Percentiles rank a stretch among this genome's conserved stretches.
Evolutionary conservation across 768 basidiomycete genomes (phyloP).

Genomic region (Coprinellus micaceus): DNA sequence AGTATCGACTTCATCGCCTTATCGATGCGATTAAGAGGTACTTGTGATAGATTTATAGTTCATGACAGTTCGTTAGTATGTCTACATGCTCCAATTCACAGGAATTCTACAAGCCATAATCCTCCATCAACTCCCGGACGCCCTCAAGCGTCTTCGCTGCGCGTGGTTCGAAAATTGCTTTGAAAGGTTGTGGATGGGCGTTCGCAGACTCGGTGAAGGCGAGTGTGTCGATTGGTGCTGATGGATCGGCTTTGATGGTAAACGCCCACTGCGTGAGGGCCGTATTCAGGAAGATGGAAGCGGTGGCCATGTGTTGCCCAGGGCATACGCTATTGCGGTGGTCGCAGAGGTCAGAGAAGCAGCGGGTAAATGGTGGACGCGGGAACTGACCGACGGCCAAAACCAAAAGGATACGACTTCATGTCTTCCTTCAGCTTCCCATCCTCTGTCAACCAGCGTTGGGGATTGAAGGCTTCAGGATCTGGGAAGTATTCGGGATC

Average conservation of each 20-base stretch:
- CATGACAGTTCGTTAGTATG: background rate
- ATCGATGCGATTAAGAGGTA: too few relatives aligned
- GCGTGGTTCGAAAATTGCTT: constrained; percentile 52
- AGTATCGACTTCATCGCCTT: too few relatives aligned
- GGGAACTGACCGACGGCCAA: constrained; percentile 40
- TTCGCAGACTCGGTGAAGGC: constrained; percentile 65
- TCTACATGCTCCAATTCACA: background rate
- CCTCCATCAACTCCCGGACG: constrained; percentile 37
- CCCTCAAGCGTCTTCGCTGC: constrained; percentile 28
- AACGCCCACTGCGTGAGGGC: constrained; percentile 67
- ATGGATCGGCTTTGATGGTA: constrained; percentile 47
- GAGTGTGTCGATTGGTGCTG: constrained; percentile 53
- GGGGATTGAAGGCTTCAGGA: constrained; percentile 56
- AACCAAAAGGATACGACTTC: constrained; percentile 53
- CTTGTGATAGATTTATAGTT: constrained; percentile 17
- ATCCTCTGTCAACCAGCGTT: constrained; percentile 48
- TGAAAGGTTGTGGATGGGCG: constrained; percentile 61
- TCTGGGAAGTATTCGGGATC: constrained; percentile 58
- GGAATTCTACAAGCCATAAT: constrained; percentile 29
- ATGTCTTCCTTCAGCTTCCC: constrained; percentile 50
- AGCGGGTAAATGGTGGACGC: background rate
- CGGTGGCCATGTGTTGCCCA: constrained; percentile 56
- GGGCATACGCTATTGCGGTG: constrained; percentile 47
- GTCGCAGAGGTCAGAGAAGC: background rate
- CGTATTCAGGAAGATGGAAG: constrained; percentile 62